A percentile compares a stretch with the other conserved stretches of the same genome.
These are phyloP conservation scores for Talaromyces islandicus DNA, from an alignment of 2,329 filamentous ascomycete genomes.

Conservation along the genomic window DNA sequence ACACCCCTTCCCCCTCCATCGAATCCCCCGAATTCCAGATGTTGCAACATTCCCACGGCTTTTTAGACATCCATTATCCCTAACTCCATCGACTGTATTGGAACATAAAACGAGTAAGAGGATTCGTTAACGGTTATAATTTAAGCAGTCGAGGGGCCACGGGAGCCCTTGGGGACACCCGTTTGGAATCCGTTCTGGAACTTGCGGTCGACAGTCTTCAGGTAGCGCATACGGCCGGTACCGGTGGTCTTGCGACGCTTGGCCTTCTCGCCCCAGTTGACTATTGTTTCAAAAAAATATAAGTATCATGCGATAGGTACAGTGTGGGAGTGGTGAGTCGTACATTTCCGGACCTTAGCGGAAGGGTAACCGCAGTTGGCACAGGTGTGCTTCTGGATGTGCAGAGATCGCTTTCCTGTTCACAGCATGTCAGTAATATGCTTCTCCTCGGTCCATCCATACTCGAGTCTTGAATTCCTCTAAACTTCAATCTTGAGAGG, in stretches of 20 bases:
- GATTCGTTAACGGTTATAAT: slow-evolving; percentile 17
- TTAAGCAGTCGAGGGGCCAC: slow-evolving; percentile 53
- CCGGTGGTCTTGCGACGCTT: slow-evolving; percentile 99
- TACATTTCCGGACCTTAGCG: slow-evolving; percentile 98
- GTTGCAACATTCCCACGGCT: slow-evolving; percentile 16
- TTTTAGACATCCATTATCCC: slow-evolving; percentile 32
- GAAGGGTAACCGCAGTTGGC: slow-evolving; percentile 92
- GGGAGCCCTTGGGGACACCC: slow-evolving; percentile 78
- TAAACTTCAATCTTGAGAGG: neutral
- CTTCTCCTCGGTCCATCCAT: slow-evolving; percentile 3
- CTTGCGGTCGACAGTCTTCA: slow-evolving; percentile 85
- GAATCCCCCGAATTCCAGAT: neutral
- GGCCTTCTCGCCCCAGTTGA: slow-evolving; percentile 99
- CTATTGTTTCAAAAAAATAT: slow-evolving; percentile 43
- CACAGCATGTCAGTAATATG: slow-evolving; percentile 26
- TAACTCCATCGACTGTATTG: slow-evolving; percentile 23
- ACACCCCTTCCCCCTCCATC: slow-evolving; percentile 16
- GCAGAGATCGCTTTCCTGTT: slow-evolving; percentile 87
- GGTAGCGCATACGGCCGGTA: slow-evolving; percentile 90
- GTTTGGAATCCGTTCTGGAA: slow-evolving; percentile 98
- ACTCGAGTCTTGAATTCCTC: neutral
- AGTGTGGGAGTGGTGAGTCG: slow-evolving; percentile 32
- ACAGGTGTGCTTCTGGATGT: slow-evolving; percentile 99
- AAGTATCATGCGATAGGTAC: slow-evolving; percentile 2
- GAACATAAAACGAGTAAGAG: slow-evolving; percentile 5